Conservation (phyloP, 495 filamentous ascomycete species). For the Aspergillus cavernicola region DNA sequence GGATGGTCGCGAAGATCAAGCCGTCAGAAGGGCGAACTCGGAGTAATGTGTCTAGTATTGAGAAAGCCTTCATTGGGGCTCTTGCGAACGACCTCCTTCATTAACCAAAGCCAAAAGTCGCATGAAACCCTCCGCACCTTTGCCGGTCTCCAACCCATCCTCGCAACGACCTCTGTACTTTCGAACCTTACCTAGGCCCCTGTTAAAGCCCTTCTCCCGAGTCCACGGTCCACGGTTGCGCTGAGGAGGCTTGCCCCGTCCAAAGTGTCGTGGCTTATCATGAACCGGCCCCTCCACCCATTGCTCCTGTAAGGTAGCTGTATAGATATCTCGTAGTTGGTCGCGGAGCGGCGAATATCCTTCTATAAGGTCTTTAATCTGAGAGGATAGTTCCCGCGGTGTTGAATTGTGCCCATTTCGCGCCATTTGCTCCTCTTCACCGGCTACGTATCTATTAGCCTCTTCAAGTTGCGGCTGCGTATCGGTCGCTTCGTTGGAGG, state of each 20-base stretch:
- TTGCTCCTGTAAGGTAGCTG: conserved; percentile 45
- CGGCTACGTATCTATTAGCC: conserved; percentile 7
- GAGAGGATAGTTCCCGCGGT: conserved; percentile 31
- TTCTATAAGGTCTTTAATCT: conserved; percentile 49
- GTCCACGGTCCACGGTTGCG: conserved; percentile 40
- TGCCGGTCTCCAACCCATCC: conserved; percentile 33
- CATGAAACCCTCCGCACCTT: conserved; percentile 38
- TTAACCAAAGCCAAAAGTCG: conserved; percentile 38
- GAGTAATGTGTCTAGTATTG: background rate
- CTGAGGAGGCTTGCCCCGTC: conserved; percentile 44
- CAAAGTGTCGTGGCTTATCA: conserved; percentile 26
- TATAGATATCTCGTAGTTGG: conserved; percentile 50
- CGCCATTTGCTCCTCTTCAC: conserved; percentile 12
- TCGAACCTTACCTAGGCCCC: conserved; percentile 38
- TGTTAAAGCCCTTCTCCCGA: conserved; percentile 44
- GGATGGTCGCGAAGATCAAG: background rate
- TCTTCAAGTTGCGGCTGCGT: conserved; percentile 14
- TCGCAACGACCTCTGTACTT: conserved; percentile 39
- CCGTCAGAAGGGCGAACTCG: no score
- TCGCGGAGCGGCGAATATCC: conserved; percentile 48
- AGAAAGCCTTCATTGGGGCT: background rate
- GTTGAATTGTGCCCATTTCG: conserved; percentile 11
- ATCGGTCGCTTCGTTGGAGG: conserved; percentile 34
- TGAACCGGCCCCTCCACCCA: conserved; percentile 33
- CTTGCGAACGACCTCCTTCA: conserved; percentile 12